Percentiles rank a stretch among this genome's conserved stretches.
Evolutionary conservation across 441 rosid genomes (phyloP).

Genomic region (Erodium chrysanthum): DNA sequence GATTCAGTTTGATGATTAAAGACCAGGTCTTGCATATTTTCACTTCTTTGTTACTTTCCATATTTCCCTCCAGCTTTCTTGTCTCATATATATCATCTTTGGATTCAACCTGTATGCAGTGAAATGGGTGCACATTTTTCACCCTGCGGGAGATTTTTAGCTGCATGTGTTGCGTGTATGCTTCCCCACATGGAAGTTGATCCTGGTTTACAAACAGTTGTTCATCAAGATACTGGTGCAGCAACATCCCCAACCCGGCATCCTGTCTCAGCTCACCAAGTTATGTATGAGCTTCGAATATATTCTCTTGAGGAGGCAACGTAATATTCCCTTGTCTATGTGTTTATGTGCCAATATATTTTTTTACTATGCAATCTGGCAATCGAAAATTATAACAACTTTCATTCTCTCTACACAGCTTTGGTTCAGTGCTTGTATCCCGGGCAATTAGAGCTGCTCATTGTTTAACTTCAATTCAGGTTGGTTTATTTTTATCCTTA

Average conservation of each 20-base stretch:
- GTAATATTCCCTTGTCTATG: constrained; percentile 30
- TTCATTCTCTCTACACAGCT: constrained; percentile 33
- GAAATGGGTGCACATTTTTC: constrained; percentile 99
- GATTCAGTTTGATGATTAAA: neutral
- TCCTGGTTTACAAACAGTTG: constrained; percentile 41
- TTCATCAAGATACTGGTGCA: constrained; percentile 45
- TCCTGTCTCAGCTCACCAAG: constrained; percentile 70
- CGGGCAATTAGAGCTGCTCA: constrained; percentile 82
- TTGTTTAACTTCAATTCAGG: constrained; percentile 94
- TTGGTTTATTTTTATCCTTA: constrained; percentile 23
- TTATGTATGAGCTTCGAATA: constrained; percentile 83
- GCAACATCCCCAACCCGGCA: constrained; percentile 85
- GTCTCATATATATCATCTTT: constrained; percentile 10
- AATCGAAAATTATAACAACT: neutral
- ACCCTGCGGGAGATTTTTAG: constrained; percentile 86
- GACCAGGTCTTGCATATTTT: constrained; percentile 1
- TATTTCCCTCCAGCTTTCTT: constrained; percentile 5
- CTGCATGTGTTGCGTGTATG: constrained; percentile 85
- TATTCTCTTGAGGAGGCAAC: constrained; percentile 86
- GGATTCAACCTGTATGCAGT: constrained; percentile 38
- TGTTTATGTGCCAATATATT: constrained; percentile 1
- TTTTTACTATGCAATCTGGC: constrained; percentile 15
- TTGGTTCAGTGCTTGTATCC: constrained; percentile 72
- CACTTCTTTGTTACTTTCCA: neutral
- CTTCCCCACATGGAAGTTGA: constrained; percentile 65